A percentile compares a stretch with the other conserved stretches of the same genome.
phyloP scores from a whole-genome alignment of 208 protist species.

The Acanthamoeba lenticulata region DNA sequence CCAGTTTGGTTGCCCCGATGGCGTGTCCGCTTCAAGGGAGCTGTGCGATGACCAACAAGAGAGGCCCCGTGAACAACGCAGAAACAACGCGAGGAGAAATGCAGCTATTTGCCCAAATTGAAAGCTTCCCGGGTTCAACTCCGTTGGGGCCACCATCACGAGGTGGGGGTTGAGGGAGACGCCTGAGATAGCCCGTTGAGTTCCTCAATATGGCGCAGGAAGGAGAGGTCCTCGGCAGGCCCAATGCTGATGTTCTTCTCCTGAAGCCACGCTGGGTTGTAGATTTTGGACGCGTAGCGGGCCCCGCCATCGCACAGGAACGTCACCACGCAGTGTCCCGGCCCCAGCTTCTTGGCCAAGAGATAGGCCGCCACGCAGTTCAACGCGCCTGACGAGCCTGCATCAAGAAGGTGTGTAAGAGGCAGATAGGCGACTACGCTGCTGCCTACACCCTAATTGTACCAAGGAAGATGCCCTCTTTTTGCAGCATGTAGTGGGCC shows the following conservation, averaged over 20 bases:
- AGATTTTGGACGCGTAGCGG: constrained; percentile 80
- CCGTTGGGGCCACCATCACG: too few relatives aligned
- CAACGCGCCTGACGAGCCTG: constrained; percentile 50
- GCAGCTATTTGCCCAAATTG: too few relatives aligned
- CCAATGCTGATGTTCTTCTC: constrained; percentile 73
- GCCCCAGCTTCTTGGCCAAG: constrained; percentile 74
- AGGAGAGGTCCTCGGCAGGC: neutral
- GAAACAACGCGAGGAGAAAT: too few relatives aligned
- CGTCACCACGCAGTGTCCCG: constrained; percentile 85
- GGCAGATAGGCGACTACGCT: neutral
- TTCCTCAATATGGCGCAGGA: neutral
- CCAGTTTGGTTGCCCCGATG: too few relatives aligned
- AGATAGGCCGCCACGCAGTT: constrained; percentile 81
- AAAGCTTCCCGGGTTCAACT: too few relatives aligned
- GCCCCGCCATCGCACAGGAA: constrained; percentile 79
- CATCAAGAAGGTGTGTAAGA: neutral
- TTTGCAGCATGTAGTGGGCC: constrained; percentile 79
- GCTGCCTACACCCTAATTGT: neutral
- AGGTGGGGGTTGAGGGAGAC: too few relatives aligned
- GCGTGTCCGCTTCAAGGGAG: too few relatives aligned
- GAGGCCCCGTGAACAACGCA: too few relatives aligned
- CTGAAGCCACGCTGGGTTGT: constrained; percentile 79
- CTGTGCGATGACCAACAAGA: too few relatives aligned
- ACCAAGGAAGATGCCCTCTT: constrained; percentile 87
- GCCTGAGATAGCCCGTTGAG: neutral